A percentile compares a stretch with the other conserved stretches of the same genome.
Conservation (phyloP, 176 grass and related monocot genomes). For the Phoenix roebelenii region DNA sequence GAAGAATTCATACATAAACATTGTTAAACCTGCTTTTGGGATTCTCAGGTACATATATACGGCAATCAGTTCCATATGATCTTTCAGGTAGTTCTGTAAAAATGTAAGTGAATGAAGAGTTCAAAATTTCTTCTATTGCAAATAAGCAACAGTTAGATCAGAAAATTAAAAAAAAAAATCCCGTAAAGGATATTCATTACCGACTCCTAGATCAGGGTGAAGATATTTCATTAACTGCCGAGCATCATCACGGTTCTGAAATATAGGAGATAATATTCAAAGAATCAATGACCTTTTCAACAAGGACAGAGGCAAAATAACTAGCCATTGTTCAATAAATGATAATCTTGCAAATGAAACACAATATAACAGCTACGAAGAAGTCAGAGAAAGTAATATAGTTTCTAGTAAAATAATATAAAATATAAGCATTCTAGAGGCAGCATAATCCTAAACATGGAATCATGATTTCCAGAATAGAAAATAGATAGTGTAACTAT, state of each 20-base stretch:
- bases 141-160: conserved; percentile 6
- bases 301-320: no score
- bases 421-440: no score
- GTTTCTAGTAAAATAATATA: no score
- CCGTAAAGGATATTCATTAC: conserved; percentile 35
- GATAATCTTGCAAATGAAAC: no score
- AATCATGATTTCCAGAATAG: no score
- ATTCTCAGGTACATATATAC: conserved; percentile 96
- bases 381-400: no score
- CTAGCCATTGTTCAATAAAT: no score
- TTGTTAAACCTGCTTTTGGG: conserved; percentile 97
- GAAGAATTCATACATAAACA: conserved; percentile 93
- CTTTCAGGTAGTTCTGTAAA: conserved; percentile 92
- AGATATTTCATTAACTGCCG: conserved; percentile 97
- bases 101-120: conserved; percentile 4
- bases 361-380: no score
- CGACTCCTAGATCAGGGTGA: conserved; percentile 87
- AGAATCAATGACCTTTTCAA: no score
- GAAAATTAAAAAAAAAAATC: conserved; percentile 3
- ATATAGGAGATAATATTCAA: no score
- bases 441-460: no score
- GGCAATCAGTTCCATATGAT: conserved; percentile 94
- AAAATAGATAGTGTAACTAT: no score
- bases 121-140: conserved; percentile 17
- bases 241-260: conserved; percentile 71